Evolutionary conservation across 495 filamentous ascomycete species (phyloP).

Genomic region (Lasiosphaeria ovina): DNA sequence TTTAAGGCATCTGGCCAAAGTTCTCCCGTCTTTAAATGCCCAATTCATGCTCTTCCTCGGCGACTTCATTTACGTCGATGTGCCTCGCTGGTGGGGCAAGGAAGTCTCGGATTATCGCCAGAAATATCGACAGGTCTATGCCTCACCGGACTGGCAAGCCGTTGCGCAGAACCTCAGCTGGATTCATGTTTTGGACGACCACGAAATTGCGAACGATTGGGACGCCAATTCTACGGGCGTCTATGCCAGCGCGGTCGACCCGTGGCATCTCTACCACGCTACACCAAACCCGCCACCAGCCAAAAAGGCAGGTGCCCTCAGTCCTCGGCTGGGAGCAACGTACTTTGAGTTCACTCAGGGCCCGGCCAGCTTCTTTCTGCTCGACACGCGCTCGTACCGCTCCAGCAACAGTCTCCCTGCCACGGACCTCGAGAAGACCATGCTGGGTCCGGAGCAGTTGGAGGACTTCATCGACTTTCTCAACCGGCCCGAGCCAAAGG

Average conservation of each 20-base stretch:
- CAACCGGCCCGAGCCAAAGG: constrained; percentile 60
- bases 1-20: constrained; percentile 63
- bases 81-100: constrained; percentile 74
- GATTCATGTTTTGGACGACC: constrained; percentile 95
- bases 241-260: constrained; percentile 74
- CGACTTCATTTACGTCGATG: constrained; percentile 98
- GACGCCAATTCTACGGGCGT: constrained; percentile 68
- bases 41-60: constrained; percentile 97
- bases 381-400: constrained; percentile 89
- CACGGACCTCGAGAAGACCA: constrained; percentile 64
- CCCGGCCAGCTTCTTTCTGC: constrained; percentile 88
- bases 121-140: constrained; percentile 91
- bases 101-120: constrained; percentile 73
- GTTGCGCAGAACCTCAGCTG: constrained; percentile 75
- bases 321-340: constrained; percentile 53
- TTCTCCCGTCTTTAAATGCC: constrained; percentile 61
- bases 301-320: constrained; percentile 34
- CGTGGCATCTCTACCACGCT: constrained; percentile 82
- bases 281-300: constrained; percentile 74
- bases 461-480: constrained; percentile 77
- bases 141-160: constrained; percentile 81
- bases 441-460: constrained; percentile 80
- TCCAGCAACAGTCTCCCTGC: constrained; percentile 53
- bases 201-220: constrained; percentile 95
- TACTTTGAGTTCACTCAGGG: constrained; percentile 88